These are phyloP conservation scores for Aspergillus candidus DNA, from an alignment of 2,329 filamentous ascomycete species.

Conservation along the genomic window DNA sequence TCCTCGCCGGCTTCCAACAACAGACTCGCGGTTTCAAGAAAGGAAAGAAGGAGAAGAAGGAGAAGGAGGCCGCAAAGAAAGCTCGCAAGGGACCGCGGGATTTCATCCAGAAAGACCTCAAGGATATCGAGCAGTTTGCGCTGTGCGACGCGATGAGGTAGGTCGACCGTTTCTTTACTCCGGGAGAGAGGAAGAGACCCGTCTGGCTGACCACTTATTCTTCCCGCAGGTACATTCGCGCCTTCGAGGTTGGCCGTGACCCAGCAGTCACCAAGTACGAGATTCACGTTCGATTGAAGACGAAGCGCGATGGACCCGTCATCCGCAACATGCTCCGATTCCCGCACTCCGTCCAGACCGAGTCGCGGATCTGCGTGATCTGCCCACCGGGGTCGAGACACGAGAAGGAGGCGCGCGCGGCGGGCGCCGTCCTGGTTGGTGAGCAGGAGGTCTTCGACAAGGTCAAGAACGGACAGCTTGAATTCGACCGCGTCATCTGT, in stretches of 20 bases:
- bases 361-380: constrained; percentile 83
- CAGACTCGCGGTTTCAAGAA: constrained; percentile 34
- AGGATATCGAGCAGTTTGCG: constrained; percentile 65
- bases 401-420: constrained; percentile 65
- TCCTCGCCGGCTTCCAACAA: constrained; percentile 26
- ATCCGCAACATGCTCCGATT: constrained; percentile 83
- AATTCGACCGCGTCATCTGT: constrained; percentile 86
- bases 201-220: background rate
- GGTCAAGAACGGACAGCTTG: constrained; percentile 68
- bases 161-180: constrained; percentile 3
- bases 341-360: constrained; percentile 82
- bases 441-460: constrained; percentile 79
- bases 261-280: constrained; percentile 79
- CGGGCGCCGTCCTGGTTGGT: constrained; percentile 77
- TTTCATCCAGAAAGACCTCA: constrained; percentile 59
- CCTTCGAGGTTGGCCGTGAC: constrained; percentile 79
- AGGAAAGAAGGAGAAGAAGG: constrained; percentile 45
- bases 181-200: too few relatives aligned
- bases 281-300: constrained; percentile 72
- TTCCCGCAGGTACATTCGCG: constrained; percentile 69
- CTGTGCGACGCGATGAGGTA: constrained; percentile 88
- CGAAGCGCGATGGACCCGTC: constrained; percentile 77
- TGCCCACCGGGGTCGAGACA: constrained; percentile 73
- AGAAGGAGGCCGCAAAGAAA: constrained; percentile 56
- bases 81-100: constrained; percentile 60